Conservation (phyloP, 495 filamentous ascomycete species). For the Annulohypoxylon maeteangense region DNA sequence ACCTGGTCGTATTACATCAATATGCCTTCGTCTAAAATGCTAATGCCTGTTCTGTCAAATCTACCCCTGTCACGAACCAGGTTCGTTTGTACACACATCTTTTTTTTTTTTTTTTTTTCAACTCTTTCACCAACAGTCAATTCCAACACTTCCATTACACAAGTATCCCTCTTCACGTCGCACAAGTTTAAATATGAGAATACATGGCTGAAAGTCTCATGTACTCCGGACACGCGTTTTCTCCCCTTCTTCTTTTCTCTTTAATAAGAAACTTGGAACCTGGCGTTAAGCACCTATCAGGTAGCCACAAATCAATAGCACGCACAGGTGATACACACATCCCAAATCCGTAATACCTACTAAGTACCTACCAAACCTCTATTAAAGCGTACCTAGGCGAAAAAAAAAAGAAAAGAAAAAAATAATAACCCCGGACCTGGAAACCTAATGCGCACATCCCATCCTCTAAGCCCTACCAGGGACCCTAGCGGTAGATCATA, state of each 20-base stretch:
- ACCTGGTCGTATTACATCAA: background rate
- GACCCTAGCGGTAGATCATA: slow-evolving; percentile 25
- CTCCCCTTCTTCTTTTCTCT: background rate
- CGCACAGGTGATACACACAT: background rate
- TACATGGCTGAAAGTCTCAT: background rate
- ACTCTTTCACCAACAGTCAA: background rate
- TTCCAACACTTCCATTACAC: background rate
- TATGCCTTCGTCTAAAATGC: background rate
- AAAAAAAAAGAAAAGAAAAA: background rate
- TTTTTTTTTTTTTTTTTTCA: background rate
- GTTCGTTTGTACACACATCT: background rate
- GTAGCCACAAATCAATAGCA: background rate
- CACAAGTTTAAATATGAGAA: slow-evolving; percentile 12
- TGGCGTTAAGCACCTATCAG: slow-evolving; percentile 2
- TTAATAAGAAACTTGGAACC: slow-evolving; percentile 3
- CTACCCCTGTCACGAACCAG: background rate
- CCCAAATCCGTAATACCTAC: too few relatives aligned
- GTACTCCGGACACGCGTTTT: background rate
- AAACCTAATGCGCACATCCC: background rate
- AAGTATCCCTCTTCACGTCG: background rate
- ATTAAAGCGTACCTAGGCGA: background rate
- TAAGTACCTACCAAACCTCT: too few relatives aligned
- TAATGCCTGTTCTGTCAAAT: background rate
- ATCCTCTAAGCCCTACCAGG: slow-evolving; percentile 6
- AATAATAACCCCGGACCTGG: slow-evolving; percentile 4